A percentile compares a stretch with the other conserved stretches of the same genome.
Evolutionary conservation across 805 yeast species (phyloP).

Genomic region (Candida qinlingensis): DNA sequence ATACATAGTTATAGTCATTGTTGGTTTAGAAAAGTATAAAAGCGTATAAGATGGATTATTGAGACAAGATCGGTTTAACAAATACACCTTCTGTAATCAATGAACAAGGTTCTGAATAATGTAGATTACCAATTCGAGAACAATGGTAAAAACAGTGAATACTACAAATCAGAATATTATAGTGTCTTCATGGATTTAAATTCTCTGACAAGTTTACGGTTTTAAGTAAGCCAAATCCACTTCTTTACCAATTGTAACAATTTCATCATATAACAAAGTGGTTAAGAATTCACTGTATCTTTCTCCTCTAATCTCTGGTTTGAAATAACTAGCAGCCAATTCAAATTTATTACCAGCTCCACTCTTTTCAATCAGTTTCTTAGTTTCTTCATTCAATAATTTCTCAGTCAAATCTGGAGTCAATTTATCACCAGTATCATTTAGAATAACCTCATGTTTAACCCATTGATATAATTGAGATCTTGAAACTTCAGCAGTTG

Average conservation of each 20-base stretch:
- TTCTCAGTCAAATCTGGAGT: slow-evolving; percentile 54
- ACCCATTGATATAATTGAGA: slow-evolving; percentile 83
- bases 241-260: slow-evolving; percentile 28
- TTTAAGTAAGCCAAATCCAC: slow-evolving; percentile 22
- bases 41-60: no score
- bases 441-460: slow-evolving; percentile 54
- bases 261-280: slow-evolving; percentile 65
- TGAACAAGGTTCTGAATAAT: no score
- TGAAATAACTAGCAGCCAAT: slow-evolving; percentile 63
- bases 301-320: slow-evolving; percentile 67
- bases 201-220: not conserved
- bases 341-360: slow-evolving; percentile 54
- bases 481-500: slow-evolving; percentile 84
- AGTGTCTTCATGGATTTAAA: no score
- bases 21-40: no score
- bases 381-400: slow-evolving; percentile 59
- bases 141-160: no score
- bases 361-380: slow-evolving; percentile 42
- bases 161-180: no score
- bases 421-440: slow-evolving; percentile 53
- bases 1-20: no score
- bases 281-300: slow-evolving; percentile 74
- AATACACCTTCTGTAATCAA: no score
- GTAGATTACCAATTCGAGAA: no score
- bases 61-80: no score